A percentile compares a stretch with the other conserved stretches of the same genome.
Evolutionary conservation across 164 flowering plant genomes (phyloP).

Genomic region (Berberis vulgaris): DNA sequence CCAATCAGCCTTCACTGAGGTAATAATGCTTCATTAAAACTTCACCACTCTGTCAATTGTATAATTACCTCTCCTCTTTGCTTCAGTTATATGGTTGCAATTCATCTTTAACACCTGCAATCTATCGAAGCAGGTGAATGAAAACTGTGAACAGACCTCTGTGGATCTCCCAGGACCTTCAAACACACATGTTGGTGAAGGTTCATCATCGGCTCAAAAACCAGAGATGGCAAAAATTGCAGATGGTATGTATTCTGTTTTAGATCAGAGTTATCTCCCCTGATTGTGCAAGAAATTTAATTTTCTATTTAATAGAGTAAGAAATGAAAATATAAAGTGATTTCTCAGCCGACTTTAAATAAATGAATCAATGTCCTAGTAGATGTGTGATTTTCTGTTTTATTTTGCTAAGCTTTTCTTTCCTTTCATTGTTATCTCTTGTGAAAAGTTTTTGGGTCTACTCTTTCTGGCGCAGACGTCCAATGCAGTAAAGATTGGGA

Average conservation of each 20-base stretch:
- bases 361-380: background rate
- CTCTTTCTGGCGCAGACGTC: constrained; percentile 29
- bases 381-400: background rate
- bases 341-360: background rate
- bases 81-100: background rate
- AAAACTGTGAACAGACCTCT: background rate
- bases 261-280: background rate
- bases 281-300: background rate
- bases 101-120: too few relatives aligned
- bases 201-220: constrained; percentile 34
- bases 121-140: too few relatives aligned
- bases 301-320: too few relatives aligned
- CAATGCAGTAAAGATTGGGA: constrained; percentile 10
- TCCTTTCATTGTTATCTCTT: background rate
- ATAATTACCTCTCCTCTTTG: too few relatives aligned
- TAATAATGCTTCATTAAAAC: constrained; percentile 9
- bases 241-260: constrained; percentile 18
- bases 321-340: too few relatives aligned
- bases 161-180: constrained; percentile 8
- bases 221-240: constrained; percentile 14
- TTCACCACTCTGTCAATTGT: background rate
- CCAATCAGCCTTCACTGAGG: constrained; percentile 18
- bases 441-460: too few relatives aligned
- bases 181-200: constrained; percentile 13
- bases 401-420: background rate